phyloP scores from a whole-genome alignment of 768 basidiomycete species.

The Gloeophyllum trabeum region DNA sequence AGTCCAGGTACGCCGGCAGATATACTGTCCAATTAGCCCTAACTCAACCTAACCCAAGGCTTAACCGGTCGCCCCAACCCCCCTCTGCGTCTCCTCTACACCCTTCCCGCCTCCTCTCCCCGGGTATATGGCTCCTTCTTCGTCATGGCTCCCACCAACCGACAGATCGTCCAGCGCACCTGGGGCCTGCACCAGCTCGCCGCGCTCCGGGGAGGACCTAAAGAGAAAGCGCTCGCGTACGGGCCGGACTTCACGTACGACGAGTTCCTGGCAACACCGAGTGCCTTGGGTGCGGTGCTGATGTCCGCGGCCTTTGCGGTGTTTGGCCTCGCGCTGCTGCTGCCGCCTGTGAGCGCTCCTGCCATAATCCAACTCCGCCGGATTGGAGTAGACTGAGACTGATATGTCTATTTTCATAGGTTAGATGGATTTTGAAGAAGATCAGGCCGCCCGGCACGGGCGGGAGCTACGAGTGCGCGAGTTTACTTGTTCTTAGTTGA shows the following conservation, averaged over 20 bases:
- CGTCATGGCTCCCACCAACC: conserved; percentile 33
- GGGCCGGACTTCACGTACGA: conserved; percentile 69
- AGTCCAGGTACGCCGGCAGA: conserved; percentile 34
- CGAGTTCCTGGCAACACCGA: conserved; percentile 44
- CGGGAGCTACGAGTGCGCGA: conserved; percentile 50
- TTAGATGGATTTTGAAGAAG: conserved; percentile 43
- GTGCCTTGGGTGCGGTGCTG: conserved; percentile 27
- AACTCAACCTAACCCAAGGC: no score
- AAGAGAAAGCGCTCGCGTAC: conserved; percentile 27
- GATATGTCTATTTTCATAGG: conserved; percentile 19
- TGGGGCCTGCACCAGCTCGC: conserved; percentile 37
- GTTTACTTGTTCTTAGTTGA: background rate
- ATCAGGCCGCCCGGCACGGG: conserved; percentile 45
- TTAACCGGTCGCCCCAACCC: conserved; percentile 17
- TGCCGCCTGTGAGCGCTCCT: conserved; percentile 22
- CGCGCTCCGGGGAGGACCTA: conserved; percentile 5
- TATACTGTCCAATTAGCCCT: no score
- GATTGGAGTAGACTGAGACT: background rate
- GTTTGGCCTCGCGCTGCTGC: conserved; percentile 3
- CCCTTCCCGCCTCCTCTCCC: conserved; percentile 22
- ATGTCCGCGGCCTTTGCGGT: conserved; percentile 21
- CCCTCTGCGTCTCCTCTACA: conserved; percentile 19
- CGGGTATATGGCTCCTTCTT: conserved; percentile 27
- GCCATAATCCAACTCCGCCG: no score
- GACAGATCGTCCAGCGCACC: conserved; percentile 40